Conservation (phyloP, 2,329 filamentous ascomycete species). For the Tolypocladium amazonense region DNA sequence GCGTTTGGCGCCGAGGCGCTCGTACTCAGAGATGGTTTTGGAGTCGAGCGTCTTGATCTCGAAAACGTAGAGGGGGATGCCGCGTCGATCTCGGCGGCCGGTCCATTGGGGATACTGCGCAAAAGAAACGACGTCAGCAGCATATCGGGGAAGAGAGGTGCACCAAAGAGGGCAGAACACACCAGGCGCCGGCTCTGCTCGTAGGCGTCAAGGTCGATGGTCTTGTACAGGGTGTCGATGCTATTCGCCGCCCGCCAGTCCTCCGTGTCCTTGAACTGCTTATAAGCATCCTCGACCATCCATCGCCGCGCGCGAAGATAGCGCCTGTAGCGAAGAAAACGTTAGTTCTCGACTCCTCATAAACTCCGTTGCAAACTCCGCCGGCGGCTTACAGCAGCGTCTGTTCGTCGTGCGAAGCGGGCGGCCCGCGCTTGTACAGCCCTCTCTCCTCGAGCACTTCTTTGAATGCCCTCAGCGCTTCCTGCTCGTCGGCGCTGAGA, state of each 20-base stretch:
- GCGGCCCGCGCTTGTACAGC: conserved; percentile 46
- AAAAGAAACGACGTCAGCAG: background rate
- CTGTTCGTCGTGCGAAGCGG: conserved; percentile 60
- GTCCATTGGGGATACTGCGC: conserved; percentile 90
- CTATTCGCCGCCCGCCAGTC: conserved; percentile 75
- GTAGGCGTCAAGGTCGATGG: conserved; percentile 76
- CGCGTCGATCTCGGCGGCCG: conserved; percentile 77
- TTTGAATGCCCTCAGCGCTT: conserved; percentile 64
- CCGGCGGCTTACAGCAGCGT: conserved; percentile 49
- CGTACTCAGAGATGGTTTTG: conserved; percentile 72
- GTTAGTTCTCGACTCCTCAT: background rate
- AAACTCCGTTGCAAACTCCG: background rate
- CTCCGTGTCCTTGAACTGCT: conserved; percentile 81
- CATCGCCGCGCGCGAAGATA: conserved; percentile 81
- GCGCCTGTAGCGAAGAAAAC: conserved; percentile 42
- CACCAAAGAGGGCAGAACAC: conserved; percentile 14
- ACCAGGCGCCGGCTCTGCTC: conserved; percentile 71
- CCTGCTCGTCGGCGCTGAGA: conserved; percentile 57
- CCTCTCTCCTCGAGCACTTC: conserved; percentile 51
- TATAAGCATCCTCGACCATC: conserved; percentile 63
- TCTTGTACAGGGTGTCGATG: conserved; percentile 70
- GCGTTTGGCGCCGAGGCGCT: conserved; percentile 49
- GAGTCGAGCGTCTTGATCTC: conserved; percentile 74
- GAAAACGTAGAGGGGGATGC: conserved; percentile 86
- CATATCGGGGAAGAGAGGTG: background rate